A percentile compares a stretch with the other conserved stretches of the same genome.
Evolutionary conservation across 169 alveolate species (phyloP).

Genomic region (Plasmodium gonderi): DNA sequence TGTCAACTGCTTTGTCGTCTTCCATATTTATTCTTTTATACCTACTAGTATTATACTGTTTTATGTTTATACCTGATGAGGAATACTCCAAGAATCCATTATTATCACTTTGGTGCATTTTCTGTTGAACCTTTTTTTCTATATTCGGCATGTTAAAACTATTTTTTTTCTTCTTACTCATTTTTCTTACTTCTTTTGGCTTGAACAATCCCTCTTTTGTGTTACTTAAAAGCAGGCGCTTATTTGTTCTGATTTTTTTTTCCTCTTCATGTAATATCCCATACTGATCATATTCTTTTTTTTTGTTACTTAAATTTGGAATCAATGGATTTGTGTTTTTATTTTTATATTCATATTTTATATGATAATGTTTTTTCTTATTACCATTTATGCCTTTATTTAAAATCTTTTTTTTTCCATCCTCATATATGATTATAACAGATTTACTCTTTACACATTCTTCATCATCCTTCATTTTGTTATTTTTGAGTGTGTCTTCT

Average conservation of each 20-base stretch:
- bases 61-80: neutral
- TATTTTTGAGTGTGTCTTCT: neutral
- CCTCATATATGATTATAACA: neutral
- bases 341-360: neutral
- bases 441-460: neutral
- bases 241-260: neutral
- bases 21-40: neutral
- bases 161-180: slow-evolving; percentile 6
- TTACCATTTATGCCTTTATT: neutral
- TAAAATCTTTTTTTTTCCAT: neutral
- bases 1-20: neutral
- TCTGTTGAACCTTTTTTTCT: neutral
- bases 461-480: neutral
- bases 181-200: slow-evolving; percentile 12
- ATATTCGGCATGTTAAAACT: neutral
- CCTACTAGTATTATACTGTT: neutral
- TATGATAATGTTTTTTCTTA: neutral
- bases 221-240: neutral
- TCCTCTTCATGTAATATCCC: neutral
- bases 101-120: neutral
- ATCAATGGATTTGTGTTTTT: neutral
- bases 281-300: neutral
- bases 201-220: neutral
- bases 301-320: neutral
- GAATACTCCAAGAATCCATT: neutral